Conservation (phyloP, 768 basidiomycete species). For the Daedalea quercina region DNA sequence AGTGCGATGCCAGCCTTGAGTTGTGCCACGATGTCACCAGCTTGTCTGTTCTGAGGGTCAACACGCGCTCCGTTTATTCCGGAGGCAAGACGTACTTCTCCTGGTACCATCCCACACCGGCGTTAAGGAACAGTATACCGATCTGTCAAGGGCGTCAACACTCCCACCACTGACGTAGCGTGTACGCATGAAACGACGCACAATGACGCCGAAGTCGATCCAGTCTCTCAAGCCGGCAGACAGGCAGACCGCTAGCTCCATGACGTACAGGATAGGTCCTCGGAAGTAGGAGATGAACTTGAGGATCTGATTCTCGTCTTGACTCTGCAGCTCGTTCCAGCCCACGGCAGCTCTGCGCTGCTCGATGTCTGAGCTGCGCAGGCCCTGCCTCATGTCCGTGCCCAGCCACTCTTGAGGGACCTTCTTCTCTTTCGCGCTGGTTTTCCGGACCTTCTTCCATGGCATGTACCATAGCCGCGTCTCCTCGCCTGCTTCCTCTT, state of each 20-base stretch:
- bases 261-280: constrained; percentile 36
- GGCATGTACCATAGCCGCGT: constrained; percentile 38
- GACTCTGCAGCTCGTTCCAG: constrained; percentile 37
- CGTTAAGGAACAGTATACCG: constrained; percentile 35
- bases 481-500: constrained; percentile 15
- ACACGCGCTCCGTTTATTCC: background rate
- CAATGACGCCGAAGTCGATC: constrained; percentile 45
- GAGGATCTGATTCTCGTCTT: constrained; percentile 33
- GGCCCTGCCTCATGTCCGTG: constrained; percentile 31
- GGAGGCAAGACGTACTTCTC: constrained; percentile 38
- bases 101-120: constrained; percentile 39
- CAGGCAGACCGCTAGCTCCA: constrained; percentile 41
- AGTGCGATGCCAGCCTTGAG: constrained; percentile 43
- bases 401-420: constrained; percentile 34
- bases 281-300: constrained; percentile 40
- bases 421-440: constrained; percentile 22
- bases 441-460: constrained; percentile 32
- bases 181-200: constrained; percentile 13
- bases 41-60: background rate
- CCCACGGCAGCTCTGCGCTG: constrained; percentile 29
- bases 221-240: constrained; percentile 39
- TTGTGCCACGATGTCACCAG: constrained; percentile 25
- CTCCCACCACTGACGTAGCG: background rate
- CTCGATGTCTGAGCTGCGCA: constrained; percentile 27
- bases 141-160: constrained; percentile 19